These are phyloP conservation scores for Melastoma candidum DNA, from an alignment of 441 rosid genomes.

Conservation along the genomic window DNA sequence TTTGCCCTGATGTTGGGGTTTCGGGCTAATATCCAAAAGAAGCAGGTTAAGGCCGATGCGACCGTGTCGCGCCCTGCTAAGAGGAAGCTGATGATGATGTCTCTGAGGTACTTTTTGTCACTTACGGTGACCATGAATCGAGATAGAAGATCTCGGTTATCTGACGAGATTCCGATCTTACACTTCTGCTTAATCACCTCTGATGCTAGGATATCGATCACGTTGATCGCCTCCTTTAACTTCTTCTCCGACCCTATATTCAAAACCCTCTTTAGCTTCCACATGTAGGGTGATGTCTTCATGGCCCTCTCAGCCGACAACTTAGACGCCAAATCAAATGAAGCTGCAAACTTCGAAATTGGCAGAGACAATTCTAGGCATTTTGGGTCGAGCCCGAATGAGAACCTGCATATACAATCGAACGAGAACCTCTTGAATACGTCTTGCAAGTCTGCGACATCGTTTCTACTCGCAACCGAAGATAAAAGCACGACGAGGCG, in stretches of 20 bases:
- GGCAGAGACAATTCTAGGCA: slow-evolving; percentile 28
- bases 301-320: slow-evolving; percentile 54
- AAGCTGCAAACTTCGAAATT: slow-evolving; percentile 30
- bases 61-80: slow-evolving; percentile 32
- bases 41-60: slow-evolving; percentile 30
- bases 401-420: slow-evolving; percentile 38
- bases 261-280: slow-evolving; percentile 7
- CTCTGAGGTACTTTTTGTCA: slow-evolving; percentile 26
- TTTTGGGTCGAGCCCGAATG: slow-evolving; percentile 29
- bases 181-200: slow-evolving; percentile 34
- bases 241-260: slow-evolving; percentile 8
- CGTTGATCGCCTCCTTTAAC: slow-evolving; percentile 24
- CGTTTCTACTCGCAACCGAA: not conserved
- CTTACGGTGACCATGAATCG: slow-evolving; percentile 39
- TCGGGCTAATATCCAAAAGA: slow-evolving; percentile 17
- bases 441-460: slow-evolving; percentile 3
- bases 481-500: slow-evolving; percentile 2
- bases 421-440: slow-evolving; percentile 35
- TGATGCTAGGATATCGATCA: slow-evolving; percentile 26
- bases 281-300: slow-evolving; percentile 8
- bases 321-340: slow-evolving; percentile 49
- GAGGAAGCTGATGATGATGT: slow-evolving; percentile 24
- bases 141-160: slow-evolving; percentile 42
- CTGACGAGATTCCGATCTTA: slow-evolving; percentile 21
- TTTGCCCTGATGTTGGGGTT: not conserved